These are phyloP conservation scores for Acer campestre DNA, from an alignment of 345 rosid species.

Conservation along the genomic window DNA sequence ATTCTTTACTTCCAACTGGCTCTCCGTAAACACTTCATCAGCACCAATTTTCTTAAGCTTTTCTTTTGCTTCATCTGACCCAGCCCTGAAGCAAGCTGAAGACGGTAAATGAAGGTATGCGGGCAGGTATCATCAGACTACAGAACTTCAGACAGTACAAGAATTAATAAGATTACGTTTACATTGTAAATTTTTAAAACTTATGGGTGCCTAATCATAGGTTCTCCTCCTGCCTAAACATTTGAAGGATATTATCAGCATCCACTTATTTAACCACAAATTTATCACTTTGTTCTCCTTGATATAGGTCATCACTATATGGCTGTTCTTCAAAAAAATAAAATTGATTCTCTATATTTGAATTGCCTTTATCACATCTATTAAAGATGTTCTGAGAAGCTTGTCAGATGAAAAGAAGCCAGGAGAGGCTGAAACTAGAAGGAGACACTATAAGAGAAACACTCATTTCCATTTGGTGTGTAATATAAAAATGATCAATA, in stretches of 20 bases:
- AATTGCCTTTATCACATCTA: not conserved
- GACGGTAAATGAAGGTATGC: conserved; percentile 12
- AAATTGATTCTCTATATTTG: no score
- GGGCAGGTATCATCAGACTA: conserved; percentile 2
- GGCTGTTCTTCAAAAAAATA: no score
- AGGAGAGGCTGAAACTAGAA: no score
- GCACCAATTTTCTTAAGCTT: conserved; percentile 71
- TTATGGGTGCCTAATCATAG: not conserved
- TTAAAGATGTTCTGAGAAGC: not conserved
- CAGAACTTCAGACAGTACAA: not conserved
- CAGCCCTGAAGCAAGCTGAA: conserved; percentile 48
- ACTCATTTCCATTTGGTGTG: not conserved
- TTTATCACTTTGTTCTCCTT: not conserved
- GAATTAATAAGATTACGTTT: not conserved
- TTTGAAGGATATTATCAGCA: no score
- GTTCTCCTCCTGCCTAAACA: no score
- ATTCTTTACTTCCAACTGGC: conserved; percentile 74
- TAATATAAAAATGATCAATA: not conserved
- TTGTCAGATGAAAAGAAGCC: no score
- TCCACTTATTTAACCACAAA: no score
- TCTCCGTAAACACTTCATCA: conserved; percentile 73
- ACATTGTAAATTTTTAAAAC: not conserved
- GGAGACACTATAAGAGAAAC: no score
- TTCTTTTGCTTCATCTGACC: conserved; percentile 73
- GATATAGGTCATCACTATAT: not conserved